Evolutionary conservation across 2,329 filamentous ascomycete genomes (phyloP), one percentile per base, ranked within the genome.

Genomic region (Microcyclosporella mali): DNA sequence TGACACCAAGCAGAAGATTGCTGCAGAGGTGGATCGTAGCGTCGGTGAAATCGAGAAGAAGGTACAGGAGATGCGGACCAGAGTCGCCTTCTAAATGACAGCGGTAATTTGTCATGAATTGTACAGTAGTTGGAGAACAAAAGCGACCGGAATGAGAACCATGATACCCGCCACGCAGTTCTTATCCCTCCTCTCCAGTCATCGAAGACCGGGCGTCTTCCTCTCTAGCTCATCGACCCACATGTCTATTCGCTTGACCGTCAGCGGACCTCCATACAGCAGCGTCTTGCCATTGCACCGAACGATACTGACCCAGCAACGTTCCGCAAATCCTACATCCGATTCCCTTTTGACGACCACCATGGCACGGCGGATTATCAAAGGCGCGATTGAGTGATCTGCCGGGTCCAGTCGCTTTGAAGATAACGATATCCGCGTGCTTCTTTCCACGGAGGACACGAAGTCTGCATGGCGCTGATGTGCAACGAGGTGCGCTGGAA

Each of bases 1-100:
- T 55, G 90, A 95, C 58, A 89, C 87, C 72, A 95, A 95, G 74
- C 82, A 88, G 67, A 88, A 89, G 79, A 94, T 98, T 70, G 90
- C 90, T 2, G 88, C 78, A 38, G 90, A 97, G 66, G 67, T 97
- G 55, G 92, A 97, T 66, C 82, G 92, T 45, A 90, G 86, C 32
- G 82, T 95, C 42, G 72, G 88, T 56, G 87, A 97, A 68, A 92
- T 98, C 60, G 94, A 98, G 73, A 82, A 92, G 59, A 95, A 95
- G 70, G 90, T 98, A 60, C 53, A 55, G 35, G 63, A 66, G 53
- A 64, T 65, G 61, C 58, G 63, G 49, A 60, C 55, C 14, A 55
- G 63, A 46, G 63, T 66, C 4, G 63, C 63, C 10, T 66, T 63
- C 38, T 66, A 60, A 40, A 25, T 16, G 25, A n/a, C 27, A 16